phyloP scores from a whole-genome alignment of 768 basidiomycete species.

The Leccinum fibrillosum region DNA sequence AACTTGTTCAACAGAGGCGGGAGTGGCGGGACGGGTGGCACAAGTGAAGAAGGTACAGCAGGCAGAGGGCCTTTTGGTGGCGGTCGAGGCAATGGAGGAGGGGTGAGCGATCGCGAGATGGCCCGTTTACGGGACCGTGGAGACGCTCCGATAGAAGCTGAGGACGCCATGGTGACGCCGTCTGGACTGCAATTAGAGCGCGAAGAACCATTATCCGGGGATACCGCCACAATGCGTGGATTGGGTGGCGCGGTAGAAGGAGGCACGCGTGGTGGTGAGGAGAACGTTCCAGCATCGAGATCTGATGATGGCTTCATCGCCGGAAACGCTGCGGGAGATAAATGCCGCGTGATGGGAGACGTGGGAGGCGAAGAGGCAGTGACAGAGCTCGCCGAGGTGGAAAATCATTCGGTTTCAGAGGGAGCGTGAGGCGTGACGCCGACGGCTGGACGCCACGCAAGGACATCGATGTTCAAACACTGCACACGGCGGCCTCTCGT shows the following conservation, averaged over 20 bases:
- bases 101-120: conserved; percentile 24
- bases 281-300: neutral
- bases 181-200: neutral
- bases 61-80: conserved; percentile 30
- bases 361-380: conserved; percentile 1
- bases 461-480: neutral
- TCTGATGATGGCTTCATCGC: neutral
- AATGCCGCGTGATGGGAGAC: conserved; percentile 2
- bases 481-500: conserved; percentile 5
- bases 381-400: conserved; percentile 5
- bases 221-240: neutral
- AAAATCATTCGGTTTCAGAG: conserved; percentile 17
- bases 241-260: conserved; percentile 5
- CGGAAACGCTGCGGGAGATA: neutral
- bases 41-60: conserved; percentile 19
- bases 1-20: conserved; percentile 21
- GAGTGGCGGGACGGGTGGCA: conserved; percentile 27
- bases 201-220: conserved; percentile 2
- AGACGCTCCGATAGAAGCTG: conserved; percentile 6
- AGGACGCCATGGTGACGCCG: neutral
- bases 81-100: conserved; percentile 25
- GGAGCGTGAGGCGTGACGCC: conserved; percentile 20
- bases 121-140: conserved; percentile 22
- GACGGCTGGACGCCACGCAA: conserved; percentile 18
- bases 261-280: neutral